phyloP scores from a whole-genome alignment of 805 yeast genomes.

The Candida vaughaniae region DNA sequence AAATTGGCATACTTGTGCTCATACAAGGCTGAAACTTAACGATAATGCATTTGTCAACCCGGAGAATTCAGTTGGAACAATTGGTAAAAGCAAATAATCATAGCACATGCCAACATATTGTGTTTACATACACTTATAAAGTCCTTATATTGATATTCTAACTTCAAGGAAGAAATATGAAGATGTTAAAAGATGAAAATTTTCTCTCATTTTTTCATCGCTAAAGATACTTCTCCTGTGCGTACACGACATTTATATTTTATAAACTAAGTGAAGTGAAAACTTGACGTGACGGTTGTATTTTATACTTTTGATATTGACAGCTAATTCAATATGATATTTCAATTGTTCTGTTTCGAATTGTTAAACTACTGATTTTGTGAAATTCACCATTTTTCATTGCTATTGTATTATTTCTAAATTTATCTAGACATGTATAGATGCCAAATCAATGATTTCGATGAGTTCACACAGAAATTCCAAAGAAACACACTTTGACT shows the following conservation, averaged over 20 bases:
- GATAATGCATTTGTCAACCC: conserved; percentile 50
- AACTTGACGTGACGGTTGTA: background rate
- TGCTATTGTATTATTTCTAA: too few relatives aligned
- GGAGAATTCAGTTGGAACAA: conserved; percentile 52
- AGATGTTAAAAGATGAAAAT: conserved; percentile 2
- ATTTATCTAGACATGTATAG: too few relatives aligned
- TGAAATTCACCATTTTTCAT: too few relatives aligned
- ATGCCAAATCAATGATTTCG: too few relatives aligned
- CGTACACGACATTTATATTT: conserved; percentile 5
- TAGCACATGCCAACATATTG: too few relatives aligned
- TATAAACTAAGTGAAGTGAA: conserved; percentile 4
- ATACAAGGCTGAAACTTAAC: conserved; percentile 57
- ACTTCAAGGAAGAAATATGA: background rate
- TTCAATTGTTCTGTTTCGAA: too few relatives aligned
- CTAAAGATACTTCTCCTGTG: conserved; percentile 1
- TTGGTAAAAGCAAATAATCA: conserved; percentile 52
- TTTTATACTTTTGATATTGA: too few relatives aligned
- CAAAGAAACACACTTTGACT: conserved; percentile 67
- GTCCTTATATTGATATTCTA: conserved; percentile 1
- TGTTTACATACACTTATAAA: conserved; percentile 2
- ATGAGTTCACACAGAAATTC: conserved; percentile 22
- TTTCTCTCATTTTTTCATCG: too few relatives aligned
- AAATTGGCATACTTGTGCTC: conserved; percentile 40
- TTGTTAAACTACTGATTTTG: too few relatives aligned
- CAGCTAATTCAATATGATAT: too few relatives aligned